Conservation (phyloP, 768 basidiomycete genomes). For the Russula sp. region DNA sequence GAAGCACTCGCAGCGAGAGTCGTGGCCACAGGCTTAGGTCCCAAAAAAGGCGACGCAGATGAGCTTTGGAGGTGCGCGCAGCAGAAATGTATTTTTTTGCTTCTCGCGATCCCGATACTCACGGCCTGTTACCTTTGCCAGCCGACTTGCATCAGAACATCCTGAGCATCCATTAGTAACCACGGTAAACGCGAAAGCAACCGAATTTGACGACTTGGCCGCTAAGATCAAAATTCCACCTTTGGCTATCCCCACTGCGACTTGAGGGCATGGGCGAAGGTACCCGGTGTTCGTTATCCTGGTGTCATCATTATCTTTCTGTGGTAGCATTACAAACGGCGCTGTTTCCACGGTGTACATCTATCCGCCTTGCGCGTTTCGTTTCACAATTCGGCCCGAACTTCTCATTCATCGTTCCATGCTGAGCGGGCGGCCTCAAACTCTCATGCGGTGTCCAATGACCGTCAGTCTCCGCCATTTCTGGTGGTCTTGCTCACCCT, state of each 20-base stretch:
- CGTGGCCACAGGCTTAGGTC: slow-evolving; percentile 59
- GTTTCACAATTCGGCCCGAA: slow-evolving; percentile 13
- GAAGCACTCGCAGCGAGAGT: slow-evolving; percentile 68
- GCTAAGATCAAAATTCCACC: slow-evolving; percentile 62
- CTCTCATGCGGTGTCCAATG: slow-evolving; percentile 14
- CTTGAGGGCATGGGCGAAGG: slow-evolving; percentile 6
- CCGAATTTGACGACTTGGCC: slow-evolving; percentile 59
- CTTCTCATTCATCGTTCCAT: slow-evolving; percentile 12
- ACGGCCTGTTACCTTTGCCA: slow-evolving; percentile 31
- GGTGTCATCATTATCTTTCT: slow-evolving; percentile 6
- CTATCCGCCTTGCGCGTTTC: not conserved
- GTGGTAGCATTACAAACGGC: not conserved
- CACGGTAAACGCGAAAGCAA: slow-evolving; percentile 59
- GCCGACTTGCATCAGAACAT: slow-evolving; percentile 48
- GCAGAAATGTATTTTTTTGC: slow-evolving; percentile 12
- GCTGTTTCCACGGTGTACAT: not conserved
- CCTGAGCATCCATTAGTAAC: slow-evolving; percentile 67
- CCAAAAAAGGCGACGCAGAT: slow-evolving; percentile 61
- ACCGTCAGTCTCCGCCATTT: not conserved
- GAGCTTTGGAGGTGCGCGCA: slow-evolving; percentile 65
- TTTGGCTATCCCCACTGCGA: slow-evolving; percentile 38
- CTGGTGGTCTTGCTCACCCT: not conserved
- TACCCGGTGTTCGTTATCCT: slow-evolving; percentile 11
- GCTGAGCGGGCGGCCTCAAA: not conserved
- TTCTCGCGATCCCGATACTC: slow-evolving; percentile 18